Conservation (phyloP, 305 asterid genomes). For the Fraxinus latifolia region DNA sequence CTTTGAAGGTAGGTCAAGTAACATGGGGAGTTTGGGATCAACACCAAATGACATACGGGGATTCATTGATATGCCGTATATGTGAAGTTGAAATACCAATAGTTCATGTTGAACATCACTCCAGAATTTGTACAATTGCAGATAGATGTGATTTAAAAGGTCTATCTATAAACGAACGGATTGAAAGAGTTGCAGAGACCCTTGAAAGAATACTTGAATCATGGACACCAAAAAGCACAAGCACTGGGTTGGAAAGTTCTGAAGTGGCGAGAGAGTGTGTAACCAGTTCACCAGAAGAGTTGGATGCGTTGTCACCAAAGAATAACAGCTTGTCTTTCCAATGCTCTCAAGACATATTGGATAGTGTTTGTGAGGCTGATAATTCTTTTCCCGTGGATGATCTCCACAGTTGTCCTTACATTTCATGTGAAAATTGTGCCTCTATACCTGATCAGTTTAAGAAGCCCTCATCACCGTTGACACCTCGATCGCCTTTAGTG, state of each 20-base stretch:
- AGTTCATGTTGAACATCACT: conserved; percentile 87
- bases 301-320: conserved; percentile 52
- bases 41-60: conserved; percentile 69
- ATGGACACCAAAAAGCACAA: conserved; percentile 64
- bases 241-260: conserved; percentile 57
- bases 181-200: conserved; percentile 82
- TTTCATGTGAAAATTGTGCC: conserved; percentile 38
- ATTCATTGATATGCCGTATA: conserved; percentile 90
- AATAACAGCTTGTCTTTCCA: conserved; percentile 38
- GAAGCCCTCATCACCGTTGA: conserved; percentile 63
- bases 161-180: conserved; percentile 74
- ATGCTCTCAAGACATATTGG: conserved; percentile 52
- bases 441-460: conserved; percentile 41
- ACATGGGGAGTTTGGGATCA: conserved; percentile 84
- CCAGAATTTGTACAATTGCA: conserved; percentile 89
- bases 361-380: conserved; percentile 47
- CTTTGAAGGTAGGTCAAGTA: conserved; percentile 45
- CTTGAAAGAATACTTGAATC: conserved; percentile 87
- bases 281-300: conserved; percentile 42
- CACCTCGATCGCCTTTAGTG: conserved; percentile 86
- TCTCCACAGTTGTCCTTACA: conserved; percentile 37
- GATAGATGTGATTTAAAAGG: conserved; percentile 99
- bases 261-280: conserved; percentile 43
- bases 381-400: conserved; percentile 44
- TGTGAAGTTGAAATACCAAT: conserved; percentile 99